Evolutionary conservation across 345 rosid genomes (phyloP), one percentile per base, ranked within the genome.

Genomic region (Bruguiera gymnorhiza): DNA sequence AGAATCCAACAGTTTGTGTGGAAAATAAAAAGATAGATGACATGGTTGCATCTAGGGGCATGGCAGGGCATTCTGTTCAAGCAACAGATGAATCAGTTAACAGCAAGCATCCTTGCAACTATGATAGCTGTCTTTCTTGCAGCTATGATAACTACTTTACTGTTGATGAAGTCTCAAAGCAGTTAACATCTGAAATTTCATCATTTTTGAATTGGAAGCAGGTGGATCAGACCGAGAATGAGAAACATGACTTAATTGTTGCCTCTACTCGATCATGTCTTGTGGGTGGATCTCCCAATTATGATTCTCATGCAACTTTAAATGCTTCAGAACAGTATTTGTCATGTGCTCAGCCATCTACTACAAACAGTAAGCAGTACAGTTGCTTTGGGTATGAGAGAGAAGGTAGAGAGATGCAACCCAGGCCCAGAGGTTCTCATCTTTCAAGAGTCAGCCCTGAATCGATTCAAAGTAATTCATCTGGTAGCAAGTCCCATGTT

Each of bases 381-480:
- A 78, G 72, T 63, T 70, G 70, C 70, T 65, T 54, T 54, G 77
- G 63, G 62, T 82, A 79, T 65, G 87, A 80, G 72, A 72, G 75
- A 57, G 83, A 75, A 29, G 61, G 57, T 66, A 81, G 76, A 65
- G 63, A 69, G 53, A 65, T 77, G 77, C 80, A 70, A 61, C 79
- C 67, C 7, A 72, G 76, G 70, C 76, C 58, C 70, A 62, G 73
- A 56, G 29, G 70, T 56, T 73, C 76, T 67, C 83, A 76, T 66
- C 62, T 84, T 63, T 84, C 89, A 62, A 84, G 86, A 50, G 70
- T 78, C 68, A 84, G 88, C 68, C 78, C 87, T 20, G 96, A 91
- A 79, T 91, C 95, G 65, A 76, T 82, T 73, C 89, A 88, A 68
- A 88, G 91, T 60, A 86, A 81, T 73, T 86, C 88, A 26, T 78